Evolutionary conservation across 2,329 filamentous ascomycete genomes (phyloP).

Genomic region (Colletotrichum abscissum): DNA sequence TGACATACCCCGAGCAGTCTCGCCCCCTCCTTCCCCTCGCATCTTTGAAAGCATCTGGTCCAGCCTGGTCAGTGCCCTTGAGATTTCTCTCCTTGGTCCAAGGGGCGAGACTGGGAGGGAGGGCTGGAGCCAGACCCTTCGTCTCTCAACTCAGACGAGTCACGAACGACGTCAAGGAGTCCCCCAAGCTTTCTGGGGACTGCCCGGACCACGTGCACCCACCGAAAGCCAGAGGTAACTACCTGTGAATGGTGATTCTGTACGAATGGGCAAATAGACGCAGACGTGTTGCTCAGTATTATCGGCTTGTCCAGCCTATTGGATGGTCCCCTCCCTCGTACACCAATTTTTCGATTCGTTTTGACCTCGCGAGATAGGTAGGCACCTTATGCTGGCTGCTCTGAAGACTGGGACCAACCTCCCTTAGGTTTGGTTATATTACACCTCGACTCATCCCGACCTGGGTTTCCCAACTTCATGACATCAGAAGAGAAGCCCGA

Average conservation of each 20-base stretch:
- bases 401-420: not conserved
- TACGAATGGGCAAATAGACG: not conserved
- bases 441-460: not conserved
- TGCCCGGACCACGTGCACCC: constrained; percentile 9
- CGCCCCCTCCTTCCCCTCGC: not conserved
- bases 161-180: constrained; percentile 21
- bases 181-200: constrained; percentile 5
- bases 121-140: not conserved
- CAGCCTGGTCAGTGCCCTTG: not conserved
- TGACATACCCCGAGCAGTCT: constrained; percentile 8
- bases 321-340: not conserved
- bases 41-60: not conserved
- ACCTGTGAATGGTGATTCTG: not conserved
- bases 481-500: not conserved
- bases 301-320: not conserved
- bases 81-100: not conserved
- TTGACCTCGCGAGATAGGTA: not conserved
- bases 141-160: constrained; percentile 25
- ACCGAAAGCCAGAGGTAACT: not conserved
- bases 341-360: not conserved
- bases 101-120: not conserved
- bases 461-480: not conserved
- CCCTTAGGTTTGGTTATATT: not conserved
- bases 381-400: too few species aligned
- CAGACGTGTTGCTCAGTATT: not conserved